A percentile compares a stretch with the other conserved stretches of the same genome.
These are phyloP conservation scores for Solanum clarkiae DNA, from an alignment of 257 asterid species.

Conservation along the genomic window DNA sequence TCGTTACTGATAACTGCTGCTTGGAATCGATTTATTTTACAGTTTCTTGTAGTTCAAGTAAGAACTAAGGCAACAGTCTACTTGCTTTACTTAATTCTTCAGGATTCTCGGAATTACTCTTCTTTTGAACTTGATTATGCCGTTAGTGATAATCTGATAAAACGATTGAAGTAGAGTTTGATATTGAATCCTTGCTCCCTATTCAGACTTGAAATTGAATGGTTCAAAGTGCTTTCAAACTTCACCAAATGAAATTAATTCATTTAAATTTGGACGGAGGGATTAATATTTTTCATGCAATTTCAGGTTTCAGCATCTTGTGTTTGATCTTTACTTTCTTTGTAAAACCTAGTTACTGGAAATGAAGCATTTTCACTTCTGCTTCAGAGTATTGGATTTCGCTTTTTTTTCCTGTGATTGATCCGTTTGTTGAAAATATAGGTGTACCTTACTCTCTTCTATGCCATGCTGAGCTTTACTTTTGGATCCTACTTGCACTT, in stretches of 20 bases:
- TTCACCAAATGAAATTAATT: neutral
- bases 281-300: neutral
- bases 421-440: neutral
- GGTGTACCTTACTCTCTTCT: neutral
- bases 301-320: neutral
- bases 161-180: too few relatives aligned
- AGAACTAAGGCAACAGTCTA: neutral
- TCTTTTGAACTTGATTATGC: neutral
- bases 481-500: neutral
- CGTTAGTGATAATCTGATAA: neutral
- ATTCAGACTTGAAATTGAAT: neutral
- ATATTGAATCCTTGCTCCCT: too few relatives aligned
- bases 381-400: neutral
- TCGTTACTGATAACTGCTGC: neutral
- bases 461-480: neutral
- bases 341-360: neutral
- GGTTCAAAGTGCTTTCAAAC: neutral
- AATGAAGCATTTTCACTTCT: neutral
- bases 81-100: neutral
- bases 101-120: neutral
- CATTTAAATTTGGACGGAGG: neutral
- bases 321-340: neutral
- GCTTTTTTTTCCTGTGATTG: neutral
- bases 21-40: neutral
- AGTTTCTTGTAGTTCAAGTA: neutral